A percentile compares a stretch with the other conserved stretches of the same genome.
Evolutionary conservation across 2,329 filamentous ascomycete genomes (phyloP).

Genomic region (Cadophora sp.): DNA sequence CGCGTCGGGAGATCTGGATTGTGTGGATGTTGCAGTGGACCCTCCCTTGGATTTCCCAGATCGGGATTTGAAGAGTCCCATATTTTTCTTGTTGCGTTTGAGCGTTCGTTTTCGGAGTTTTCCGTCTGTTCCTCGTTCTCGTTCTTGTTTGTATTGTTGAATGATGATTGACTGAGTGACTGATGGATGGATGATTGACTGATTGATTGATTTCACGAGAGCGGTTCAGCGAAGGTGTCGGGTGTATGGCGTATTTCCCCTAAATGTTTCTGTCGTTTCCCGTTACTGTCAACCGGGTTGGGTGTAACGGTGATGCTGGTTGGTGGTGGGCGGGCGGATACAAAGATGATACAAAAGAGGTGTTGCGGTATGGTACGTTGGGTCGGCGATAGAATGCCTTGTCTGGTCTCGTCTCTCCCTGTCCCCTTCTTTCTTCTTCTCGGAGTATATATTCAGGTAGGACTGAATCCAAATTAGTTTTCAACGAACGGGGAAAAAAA

Average conservation of each 20-base stretch:
- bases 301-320: neutral
- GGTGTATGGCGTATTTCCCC: slow-evolving; percentile 9
- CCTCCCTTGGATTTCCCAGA: neutral
- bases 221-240: slow-evolving; percentile 11
- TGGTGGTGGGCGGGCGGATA: neutral
- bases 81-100: slow-evolving; percentile 11
- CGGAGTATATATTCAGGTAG: slow-evolving; percentile 10
- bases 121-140: neutral
- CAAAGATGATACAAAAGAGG: neutral
- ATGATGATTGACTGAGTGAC: neutral
- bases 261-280: neutral
- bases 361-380: neutral
- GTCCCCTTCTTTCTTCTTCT: neutral
- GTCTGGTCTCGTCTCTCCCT: neutral
- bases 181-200: too few species aligned
- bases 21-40: neutral
- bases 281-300: neutral
- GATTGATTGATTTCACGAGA: too few species aligned
- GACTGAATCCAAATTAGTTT: neutral
- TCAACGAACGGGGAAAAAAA: neutral
- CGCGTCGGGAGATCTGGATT: neutral
- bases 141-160: neutral
- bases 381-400: slow-evolving; percentile 2
- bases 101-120: neutral
- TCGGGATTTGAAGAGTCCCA: slow-evolving; percentile 6